Base-by-base conservation (phyloP, 164 flowering plant species). In the Platanus orientalis region DNA sequence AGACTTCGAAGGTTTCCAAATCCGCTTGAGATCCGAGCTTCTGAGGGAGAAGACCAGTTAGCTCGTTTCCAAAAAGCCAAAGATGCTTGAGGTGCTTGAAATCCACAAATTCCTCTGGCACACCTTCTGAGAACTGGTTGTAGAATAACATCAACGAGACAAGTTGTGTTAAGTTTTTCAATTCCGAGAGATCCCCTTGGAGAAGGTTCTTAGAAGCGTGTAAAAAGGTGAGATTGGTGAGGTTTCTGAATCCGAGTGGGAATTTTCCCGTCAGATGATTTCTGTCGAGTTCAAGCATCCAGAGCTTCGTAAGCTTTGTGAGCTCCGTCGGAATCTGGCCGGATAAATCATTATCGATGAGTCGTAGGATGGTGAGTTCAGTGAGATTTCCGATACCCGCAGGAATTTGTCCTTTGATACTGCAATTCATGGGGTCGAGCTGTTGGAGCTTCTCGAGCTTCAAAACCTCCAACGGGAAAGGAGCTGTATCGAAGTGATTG, bases 11-110 rank as follows among this genome's bases (percentile, higher is more conserved):
- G 82, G 75, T 88, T 44, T 72, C 44, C 49, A 95, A 88, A 0
- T 88, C 79, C 3, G 92, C 69, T 92, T 89, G 89, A 0, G 97
- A 89, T 1, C 96, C 96, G 0, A 94, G 79, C 58, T 69, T 74
- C 57, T 56, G 75, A 32, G 97, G 99, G 1, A 94, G 73, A 34
- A 79, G 7, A 13, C 99, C 99, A 0, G 83, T 78, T 6, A 94
- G 75, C 61, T 54, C 64, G 71, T 94, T 94, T 0, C 53, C 52
- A 70, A 85, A 94, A 4, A 94, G 71, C 0, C 97, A 94, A 0
- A 94, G 70, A 57, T 85, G 80, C 28, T 81, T 86, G 4, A 91
- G 76, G 6, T 47, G 48, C 64, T 65, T 75, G 69, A 87, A 84
- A 4, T 81, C 81, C 1, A 89, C 92, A 4, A 87, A 57, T 64